Percentiles rank a stretch among this genome's conserved stretches.
Evolutionary conservation across 75 land plant genomes (phyloP).

Genomic region (Isoetes taiwanensis): DNA sequence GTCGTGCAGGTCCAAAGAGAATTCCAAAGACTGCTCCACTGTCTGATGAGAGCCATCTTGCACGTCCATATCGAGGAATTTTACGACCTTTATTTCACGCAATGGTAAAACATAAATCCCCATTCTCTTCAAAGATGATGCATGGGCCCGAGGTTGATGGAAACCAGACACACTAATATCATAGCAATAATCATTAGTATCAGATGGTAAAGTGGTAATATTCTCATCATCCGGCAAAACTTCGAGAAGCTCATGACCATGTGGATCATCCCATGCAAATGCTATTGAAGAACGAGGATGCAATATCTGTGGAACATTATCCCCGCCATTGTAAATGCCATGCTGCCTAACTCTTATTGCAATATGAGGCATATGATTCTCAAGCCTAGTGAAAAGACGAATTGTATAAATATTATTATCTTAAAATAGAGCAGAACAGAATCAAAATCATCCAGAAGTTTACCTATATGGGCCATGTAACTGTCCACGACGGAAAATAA

Average conservation of each 20-base stretch:
- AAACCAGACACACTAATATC: no score
- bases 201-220: no score
- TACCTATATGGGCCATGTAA: conserved; percentile 78
- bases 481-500: conserved; percentile 69
- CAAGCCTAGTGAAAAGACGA: conserved; percentile 44
- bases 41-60: no score
- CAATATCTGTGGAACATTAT: conserved; percentile 48
- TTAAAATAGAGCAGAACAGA: not conserved
- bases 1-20: no score
- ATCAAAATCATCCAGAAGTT: not conserved
- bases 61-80: no score
- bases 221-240: conserved; percentile 14
- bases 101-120: no score
- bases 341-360: conserved; percentile 49
- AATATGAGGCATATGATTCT: conserved; percentile 43
- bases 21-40: no score
- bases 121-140: no score
- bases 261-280: conserved; percentile 83
- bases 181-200: no score
- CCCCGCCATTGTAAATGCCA: conserved; percentile 41
- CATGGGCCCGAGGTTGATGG: no score
- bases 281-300: conserved; percentile 48
- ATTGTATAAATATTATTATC: not conserved
- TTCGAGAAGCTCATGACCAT: conserved; percentile 55
- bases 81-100: no score